Evolutionary conservation across 2,329 filamentous ascomycete genomes (phyloP).

Genomic region (Fusarium secorum): DNA sequence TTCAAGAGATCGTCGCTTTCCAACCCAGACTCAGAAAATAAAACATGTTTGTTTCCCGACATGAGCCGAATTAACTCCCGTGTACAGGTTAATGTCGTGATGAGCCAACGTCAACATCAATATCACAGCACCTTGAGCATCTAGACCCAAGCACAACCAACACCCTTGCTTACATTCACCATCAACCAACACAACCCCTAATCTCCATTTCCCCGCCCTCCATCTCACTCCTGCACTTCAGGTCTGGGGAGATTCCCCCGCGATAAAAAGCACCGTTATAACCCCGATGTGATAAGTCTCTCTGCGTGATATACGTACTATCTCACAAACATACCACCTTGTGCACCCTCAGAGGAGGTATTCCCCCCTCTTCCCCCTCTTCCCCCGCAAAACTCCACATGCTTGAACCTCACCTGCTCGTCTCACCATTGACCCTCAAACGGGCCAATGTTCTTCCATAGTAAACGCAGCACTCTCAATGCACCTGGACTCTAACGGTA

Average conservation of each 20-base stretch:
- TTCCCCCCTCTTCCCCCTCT: slow-evolving; percentile 17
- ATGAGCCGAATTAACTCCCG: slow-evolving; percentile 8
- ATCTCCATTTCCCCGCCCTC: slow-evolving; percentile 8
- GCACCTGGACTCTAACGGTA: not conserved
- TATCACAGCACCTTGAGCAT: not conserved
- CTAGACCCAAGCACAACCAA: not conserved
- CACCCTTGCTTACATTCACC: not conserved
- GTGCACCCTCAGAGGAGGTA: not conserved
- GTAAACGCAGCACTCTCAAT: not conserved
- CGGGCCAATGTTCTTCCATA: not conserved
- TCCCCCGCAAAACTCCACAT: slow-evolving; percentile 31
- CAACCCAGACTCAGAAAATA: not conserved
- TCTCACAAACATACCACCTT: slow-evolving; percentile 19
- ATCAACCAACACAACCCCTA: not conserved
- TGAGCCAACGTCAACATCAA: not conserved
- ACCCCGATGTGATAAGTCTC: not conserved
- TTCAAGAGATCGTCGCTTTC: not conserved
- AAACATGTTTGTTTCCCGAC: slow-evolving; percentile 12
- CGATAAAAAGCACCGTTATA: not conserved
- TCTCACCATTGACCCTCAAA: slow-evolving; percentile 18
- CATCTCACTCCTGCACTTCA: not conserved
- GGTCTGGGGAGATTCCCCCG: slow-evolving; percentile 4
- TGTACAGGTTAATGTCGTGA: not conserved
- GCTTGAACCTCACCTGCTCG: slow-evolving; percentile 7
- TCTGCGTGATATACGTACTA: slow-evolving; percentile 21